These are phyloP conservation scores for Mariannaea sp. DNA, from an alignment of 2,329 filamentous ascomycete genomes.

Conservation along the genomic window DNA sequence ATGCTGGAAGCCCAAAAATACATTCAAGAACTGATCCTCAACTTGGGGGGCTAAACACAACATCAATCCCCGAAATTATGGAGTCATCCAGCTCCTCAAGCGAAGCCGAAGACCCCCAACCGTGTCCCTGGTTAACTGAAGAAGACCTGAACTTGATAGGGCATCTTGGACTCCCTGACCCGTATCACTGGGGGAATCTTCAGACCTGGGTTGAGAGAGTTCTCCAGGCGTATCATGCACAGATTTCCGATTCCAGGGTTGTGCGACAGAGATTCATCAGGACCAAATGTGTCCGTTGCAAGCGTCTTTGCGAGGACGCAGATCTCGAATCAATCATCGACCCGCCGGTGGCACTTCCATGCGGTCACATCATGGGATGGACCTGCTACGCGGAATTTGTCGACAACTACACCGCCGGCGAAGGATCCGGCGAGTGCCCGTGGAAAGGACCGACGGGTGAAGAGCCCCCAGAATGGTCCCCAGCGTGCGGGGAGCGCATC, in stretches of 20 bases:
- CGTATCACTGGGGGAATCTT: conserved; percentile 15
- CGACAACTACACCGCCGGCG: background rate
- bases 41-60: too few species aligned
- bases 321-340: conserved; percentile 2
- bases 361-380: conserved; percentile 30
- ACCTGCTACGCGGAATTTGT: conserved; percentile 21
- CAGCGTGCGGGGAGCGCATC: conserved; percentile 23
- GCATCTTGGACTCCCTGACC: conserved; percentile 26
- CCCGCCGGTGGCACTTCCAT: conserved; percentile 20
- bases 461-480: conserved; percentile 14
- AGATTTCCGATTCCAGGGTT: background rate
- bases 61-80: conserved; percentile 4
- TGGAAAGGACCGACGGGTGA: conserved; percentile 20
- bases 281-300: conserved; percentile 24
- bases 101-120: background rate
- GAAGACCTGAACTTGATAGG: conserved; percentile 19
- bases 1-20: too few species aligned
- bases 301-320: conserved; percentile 16
- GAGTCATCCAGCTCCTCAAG: conserved; percentile 5
- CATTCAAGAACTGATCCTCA: too few species aligned
- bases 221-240: conserved; percentile 2
- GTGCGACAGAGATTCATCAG: conserved; percentile 23
- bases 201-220: conserved; percentile 6
- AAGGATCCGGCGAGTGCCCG: conserved; percentile 16
- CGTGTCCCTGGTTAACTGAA: conserved; percentile 13